Base-by-base conservation (phyloP, 2,329 filamentous ascomycete genomes). In the Fusarium globosum region DNA sequence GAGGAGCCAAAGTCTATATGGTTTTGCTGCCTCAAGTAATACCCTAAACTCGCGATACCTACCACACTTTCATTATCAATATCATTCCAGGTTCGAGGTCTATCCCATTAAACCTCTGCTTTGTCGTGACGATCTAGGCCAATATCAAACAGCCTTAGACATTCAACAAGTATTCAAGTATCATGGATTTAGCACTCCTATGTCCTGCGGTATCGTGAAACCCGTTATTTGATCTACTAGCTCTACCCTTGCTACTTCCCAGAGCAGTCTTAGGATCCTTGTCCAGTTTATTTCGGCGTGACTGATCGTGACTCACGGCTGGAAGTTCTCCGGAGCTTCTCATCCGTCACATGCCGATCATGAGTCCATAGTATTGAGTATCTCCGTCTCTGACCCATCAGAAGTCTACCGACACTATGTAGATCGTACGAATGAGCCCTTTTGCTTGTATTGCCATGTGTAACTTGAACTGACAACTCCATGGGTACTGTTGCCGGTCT, bases 151-250 rank as follows among this genome's bases (percentile, higher is more conserved):
- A 30, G 4, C 6, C 36, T 10, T 15, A n/a, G 26, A 15, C 5
- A 3, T 20, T 6, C 35, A n/a, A 38, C 20, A 28, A 9, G 18
- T 39, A 10, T 14, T 53, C 11, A 4, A 28, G 23, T 10, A 21
- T 15, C 10, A 15, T 38, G 14, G 3, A 21, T 7, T 13, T 12
- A 8, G 16, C 14, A n/a, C 23, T n/a, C 2, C 12, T 21, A 2
- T 3, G 28, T 16, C 23, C 10, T n/a, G 9, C 6, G 2, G 16
- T 21, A 39, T 8, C 7, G 18, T 6, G 7, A 18, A 39, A 16
- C n/a, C 6, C 13, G 4, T 4, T 2, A 1, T 28, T 21, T 9
- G 10, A 9, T 28, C 23, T 28, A 39, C 11, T 30, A 4, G 1
- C 7, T 30, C 8, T 30, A n/a, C 23, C 20, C 26, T 41, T 20